These are phyloP conservation scores for Amanita exitialis DNA, from an alignment of 768 basidiomycete genomes.

Conservation along the genomic window DNA sequence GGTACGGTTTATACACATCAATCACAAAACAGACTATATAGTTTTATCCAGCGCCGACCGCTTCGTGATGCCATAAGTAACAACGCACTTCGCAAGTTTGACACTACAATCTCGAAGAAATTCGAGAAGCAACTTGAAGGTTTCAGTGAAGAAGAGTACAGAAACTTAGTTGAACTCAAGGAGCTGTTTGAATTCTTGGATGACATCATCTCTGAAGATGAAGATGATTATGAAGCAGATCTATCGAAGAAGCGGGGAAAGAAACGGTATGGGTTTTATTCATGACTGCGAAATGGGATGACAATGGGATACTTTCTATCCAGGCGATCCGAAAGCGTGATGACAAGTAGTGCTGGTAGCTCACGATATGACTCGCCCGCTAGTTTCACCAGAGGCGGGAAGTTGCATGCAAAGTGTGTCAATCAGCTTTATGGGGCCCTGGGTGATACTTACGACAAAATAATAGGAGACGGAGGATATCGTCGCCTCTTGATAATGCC, in stretches of 20 bases:
- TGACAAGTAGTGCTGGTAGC: slow-evolving; percentile 31
- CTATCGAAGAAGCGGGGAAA: slow-evolving; percentile 32
- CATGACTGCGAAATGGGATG: not conserved
- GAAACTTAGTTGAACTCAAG: slow-evolving; percentile 51
- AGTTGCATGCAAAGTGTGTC: slow-evolving; percentile 32
- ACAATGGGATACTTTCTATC: not conserved
- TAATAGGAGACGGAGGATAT: slow-evolving; percentile 44
- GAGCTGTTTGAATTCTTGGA: slow-evolving; percentile 65
- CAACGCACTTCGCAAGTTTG: slow-evolving; percentile 68
- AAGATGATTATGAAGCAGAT: slow-evolving; percentile 38
- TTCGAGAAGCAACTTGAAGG: slow-evolving; percentile 61
- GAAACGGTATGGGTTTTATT: slow-evolving; percentile 30
- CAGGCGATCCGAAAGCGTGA: slow-evolving; percentile 53
- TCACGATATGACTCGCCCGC: slow-evolving; percentile 14
- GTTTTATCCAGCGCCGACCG: slow-evolving; percentile 22
- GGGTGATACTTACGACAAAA: not conserved
- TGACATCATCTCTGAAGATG: slow-evolving; percentile 59
- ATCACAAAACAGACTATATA: not conserved
- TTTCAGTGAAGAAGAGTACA: slow-evolving; percentile 64
- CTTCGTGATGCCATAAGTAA: slow-evolving; percentile 46
- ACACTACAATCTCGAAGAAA: slow-evolving; percentile 53
- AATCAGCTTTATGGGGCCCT: not conserved
- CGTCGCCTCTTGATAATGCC: slow-evolving; percentile 36
- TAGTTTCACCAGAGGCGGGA: slow-evolving; percentile 17
- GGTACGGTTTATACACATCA: slow-evolving; percentile 26